Conservation (phyloP, 768 basidiomycete species). For the Cystobasidium onofrii region DNA sequence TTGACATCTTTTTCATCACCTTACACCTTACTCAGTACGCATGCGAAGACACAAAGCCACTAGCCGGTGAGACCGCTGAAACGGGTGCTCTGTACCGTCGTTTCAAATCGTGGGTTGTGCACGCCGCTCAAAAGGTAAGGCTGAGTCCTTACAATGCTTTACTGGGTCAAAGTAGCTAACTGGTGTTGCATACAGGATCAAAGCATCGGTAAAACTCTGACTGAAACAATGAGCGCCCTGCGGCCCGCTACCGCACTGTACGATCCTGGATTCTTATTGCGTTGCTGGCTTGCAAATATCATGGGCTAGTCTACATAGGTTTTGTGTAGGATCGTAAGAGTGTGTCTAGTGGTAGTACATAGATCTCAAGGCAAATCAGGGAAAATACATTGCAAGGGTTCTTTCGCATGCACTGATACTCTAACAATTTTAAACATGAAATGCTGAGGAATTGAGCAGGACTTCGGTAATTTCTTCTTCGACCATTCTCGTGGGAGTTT, state of each 20-base stretch:
- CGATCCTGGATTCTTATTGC: background rate
- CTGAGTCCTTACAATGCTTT: background rate
- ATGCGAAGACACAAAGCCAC: slow-evolving; percentile 10
- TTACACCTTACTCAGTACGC: too few relatives aligned
- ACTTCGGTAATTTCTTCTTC: too few relatives aligned
- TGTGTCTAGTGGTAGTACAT: too few relatives aligned
- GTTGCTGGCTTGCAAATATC: background rate
- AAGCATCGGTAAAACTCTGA: background rate
- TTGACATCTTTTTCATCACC: too few relatives aligned
- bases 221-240: slow-evolving; percentile 2
- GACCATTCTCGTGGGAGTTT: too few relatives aligned
- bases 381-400: too few relatives aligned
- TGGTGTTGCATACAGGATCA: background rate
- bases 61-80: background rate
- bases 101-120: slow-evolving; percentile 3
- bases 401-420: too few relatives aligned
- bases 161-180: background rate
- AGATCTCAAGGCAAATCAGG: too few relatives aligned
- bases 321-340: too few relatives aligned
- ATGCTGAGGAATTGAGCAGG: too few relatives aligned
- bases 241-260: background rate
- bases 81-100: background rate
- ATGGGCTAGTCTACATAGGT: background rate
- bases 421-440: too few relatives aligned
- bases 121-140: slow-evolving; percentile 10